Base-by-base conservation (phyloP, 108 stramenopile species). In the Pseudonitzschia multiseries region DNA sequence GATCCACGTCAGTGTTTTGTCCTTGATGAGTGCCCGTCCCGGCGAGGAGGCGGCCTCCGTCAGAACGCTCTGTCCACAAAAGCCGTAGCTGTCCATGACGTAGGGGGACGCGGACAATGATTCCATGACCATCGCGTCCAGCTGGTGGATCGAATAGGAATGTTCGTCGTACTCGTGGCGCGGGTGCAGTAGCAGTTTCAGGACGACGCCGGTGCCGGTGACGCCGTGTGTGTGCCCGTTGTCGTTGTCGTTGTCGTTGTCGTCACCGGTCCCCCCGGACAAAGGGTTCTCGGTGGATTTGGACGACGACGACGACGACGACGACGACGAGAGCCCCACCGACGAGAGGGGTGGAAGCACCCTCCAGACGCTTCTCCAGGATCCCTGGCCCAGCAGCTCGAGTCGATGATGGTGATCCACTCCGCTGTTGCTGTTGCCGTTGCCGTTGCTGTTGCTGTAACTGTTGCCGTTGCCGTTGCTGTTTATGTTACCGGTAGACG, bases 91-190 rank as follows among this genome's bases (percentile, higher is more conserved):
- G 18, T 77, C 64, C 65, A 90, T 80, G 8, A 93, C 73, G 51
- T 75, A 87, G 1, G 78, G 79, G 40, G 64, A 76, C 12, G 81
- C 71, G 24, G 89, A 81, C 44, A 93, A 72, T 12, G 75, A 85
- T 68, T 89, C 89, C 92, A 90, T 89, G 54, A 83, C 84, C 2
- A 85, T 65, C 41, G 79, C 84, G 70, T 93, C 89, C 14, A 84
- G 69, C 41, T 81, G 68, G 42, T 94, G 85, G 12, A 76, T 70
- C 64, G 85, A 80, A 41, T 79, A 88, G 33, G 86, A 83, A 70
- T 92, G 86, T 22, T 79, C 65, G 66, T 87, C 77, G 28, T 87
- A 87, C 0, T 69, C 70, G 44, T 72, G 89, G 57, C 85, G 81
- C 24, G 79, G 62, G 63, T 89, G 85, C 78, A 89, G 80, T 48